Percentiles rank a stretch among this genome's conserved stretches.
These are phyloP conservation scores for Acacia concinna DNA, from an alignment of 331 rosid species.

Conservation along the genomic window DNA sequence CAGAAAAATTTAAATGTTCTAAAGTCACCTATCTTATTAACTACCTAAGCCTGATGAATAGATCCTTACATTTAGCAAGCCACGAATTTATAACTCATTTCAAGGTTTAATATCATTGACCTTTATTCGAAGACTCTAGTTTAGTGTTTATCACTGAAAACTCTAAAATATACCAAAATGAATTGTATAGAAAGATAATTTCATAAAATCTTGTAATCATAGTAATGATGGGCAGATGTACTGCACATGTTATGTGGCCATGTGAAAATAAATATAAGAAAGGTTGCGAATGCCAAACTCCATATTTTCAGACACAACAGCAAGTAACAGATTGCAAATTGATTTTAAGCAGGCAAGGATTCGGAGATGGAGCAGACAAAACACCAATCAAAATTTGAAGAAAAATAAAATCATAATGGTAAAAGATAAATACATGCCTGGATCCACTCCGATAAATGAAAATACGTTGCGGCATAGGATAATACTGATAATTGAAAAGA, in stretches of 20 bases:
- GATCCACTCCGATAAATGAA: constrained; percentile 1
- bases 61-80: background rate
- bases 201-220: no score
- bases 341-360: constrained; percentile 63
- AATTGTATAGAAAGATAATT: no score
- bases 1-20: background rate
- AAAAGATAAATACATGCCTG: background rate
- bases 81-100: background rate
- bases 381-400: constrained; percentile 52
- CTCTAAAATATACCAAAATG: background rate
- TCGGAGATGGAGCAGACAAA: constrained; percentile 66
- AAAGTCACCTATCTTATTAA: background rate
- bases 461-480: background rate
- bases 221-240: background rate
- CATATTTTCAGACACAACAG: background rate
- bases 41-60: background rate
- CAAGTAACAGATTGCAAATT: constrained; percentile 4
- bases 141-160: background rate
- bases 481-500: constrained; percentile 72
- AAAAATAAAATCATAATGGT: background rate
- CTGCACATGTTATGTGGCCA: background rate
- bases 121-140: background rate
- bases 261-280: no score
- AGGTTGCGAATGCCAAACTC: background rate
- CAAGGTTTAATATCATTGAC: background rate